Percentiles rank a stretch among this genome's conserved stretches.
These are phyloP conservation scores for Cutaneotrichosporon cutaneum DNA, from an alignment of 1,284 basidiomycete species.

Conservation along the genomic window DNA sequence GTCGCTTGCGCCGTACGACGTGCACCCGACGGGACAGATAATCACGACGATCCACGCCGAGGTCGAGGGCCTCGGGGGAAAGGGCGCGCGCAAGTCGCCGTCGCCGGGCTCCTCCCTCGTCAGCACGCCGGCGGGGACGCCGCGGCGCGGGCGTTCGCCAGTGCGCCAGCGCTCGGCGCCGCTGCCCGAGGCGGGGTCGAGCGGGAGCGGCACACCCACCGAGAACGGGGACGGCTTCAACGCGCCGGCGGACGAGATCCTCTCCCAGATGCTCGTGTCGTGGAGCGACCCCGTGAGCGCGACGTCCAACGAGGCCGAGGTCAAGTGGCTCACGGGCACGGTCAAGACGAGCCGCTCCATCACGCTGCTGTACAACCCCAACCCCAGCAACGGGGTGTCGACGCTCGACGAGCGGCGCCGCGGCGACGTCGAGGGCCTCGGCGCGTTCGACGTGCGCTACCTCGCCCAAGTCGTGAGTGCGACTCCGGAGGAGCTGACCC, in stretches of 20 bases:
- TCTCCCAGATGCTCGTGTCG: slow-evolving; percentile 22
- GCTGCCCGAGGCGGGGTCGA: slow-evolving; percentile 2
- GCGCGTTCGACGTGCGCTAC: slow-evolving; percentile 17
- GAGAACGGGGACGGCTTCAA: slow-evolving; percentile 2
- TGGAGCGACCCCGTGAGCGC: slow-evolving; percentile 20
- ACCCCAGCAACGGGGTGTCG: slow-evolving; percentile 28
- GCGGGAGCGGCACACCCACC: background rate
- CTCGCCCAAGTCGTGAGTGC: slow-evolving; percentile 17
- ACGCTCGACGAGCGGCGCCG: slow-evolving; percentile 23
- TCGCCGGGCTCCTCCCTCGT: background rate
- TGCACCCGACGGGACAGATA: slow-evolving; percentile 27
- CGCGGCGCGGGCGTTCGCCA: slow-evolving; percentile 10
- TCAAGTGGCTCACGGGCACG: slow-evolving; percentile 32
- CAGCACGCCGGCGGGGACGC: slow-evolving; percentile 3
- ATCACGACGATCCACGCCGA: slow-evolving; percentile 27
- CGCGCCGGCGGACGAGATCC: slow-evolving; percentile 8
- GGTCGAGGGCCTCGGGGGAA: slow-evolving; percentile 25
- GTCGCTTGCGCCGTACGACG: slow-evolving; percentile 30
- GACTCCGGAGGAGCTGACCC: background rate
- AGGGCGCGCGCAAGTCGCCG: slow-evolving; percentile 4
- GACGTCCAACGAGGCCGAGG: slow-evolving; percentile 12
- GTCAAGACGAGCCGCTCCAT: slow-evolving; percentile 24
- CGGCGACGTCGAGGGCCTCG: slow-evolving; percentile 16
- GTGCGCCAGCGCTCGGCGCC: slow-evolving; percentile 6
- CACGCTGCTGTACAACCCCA: slow-evolving; percentile 33